Percentiles rank a stretch among this genome's conserved stretches.
Evolutionary conservation across 768 basidiomycete species (phyloP).

Genomic region (Piloderma croceum): DNA sequence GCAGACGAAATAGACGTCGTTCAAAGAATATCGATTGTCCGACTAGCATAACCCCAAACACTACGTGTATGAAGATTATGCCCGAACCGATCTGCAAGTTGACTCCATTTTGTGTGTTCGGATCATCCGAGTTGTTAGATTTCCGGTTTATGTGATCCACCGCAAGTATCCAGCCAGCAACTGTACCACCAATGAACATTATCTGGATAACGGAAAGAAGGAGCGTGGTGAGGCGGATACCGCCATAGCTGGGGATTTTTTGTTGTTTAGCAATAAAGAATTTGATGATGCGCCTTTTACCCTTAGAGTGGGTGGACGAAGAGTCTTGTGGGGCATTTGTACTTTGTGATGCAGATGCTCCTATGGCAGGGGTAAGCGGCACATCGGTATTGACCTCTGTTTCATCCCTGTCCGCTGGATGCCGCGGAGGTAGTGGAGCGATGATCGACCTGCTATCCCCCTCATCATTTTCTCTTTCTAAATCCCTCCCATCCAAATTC

Average conservation of each 20-base stretch:
- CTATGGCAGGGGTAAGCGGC: constrained; percentile 11
- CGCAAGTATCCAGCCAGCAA: constrained; percentile 52
- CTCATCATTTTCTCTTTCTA: too few relatives aligned
- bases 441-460: constrained; percentile 16
- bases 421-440: constrained; percentile 37
- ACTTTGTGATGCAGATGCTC: constrained; percentile 13
- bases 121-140: neutral
- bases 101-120: constrained; percentile 5
- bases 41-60: constrained; percentile 48
- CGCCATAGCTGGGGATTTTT: constrained; percentile 33
- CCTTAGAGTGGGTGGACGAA: constrained; percentile 21
- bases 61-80: constrained; percentile 55
- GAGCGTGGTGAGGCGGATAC: constrained; percentile 43
- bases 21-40: constrained; percentile 59
- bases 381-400: constrained; percentile 4
- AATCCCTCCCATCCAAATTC: constrained; percentile 26
- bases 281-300: constrained; percentile 30
- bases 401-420: constrained; percentile 42
- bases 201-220: constrained; percentile 36
- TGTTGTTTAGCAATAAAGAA: constrained; percentile 39
- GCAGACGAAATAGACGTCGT: constrained; percentile 56
- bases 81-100: constrained; percentile 24
- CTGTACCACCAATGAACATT: constrained; percentile 31
- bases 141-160: constrained; percentile 17
- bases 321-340: constrained; percentile 18